Evolutionary conservation across 2,329 filamentous ascomycete species (phyloP).

Genomic region (Fusarium nisikadoi): DNA sequence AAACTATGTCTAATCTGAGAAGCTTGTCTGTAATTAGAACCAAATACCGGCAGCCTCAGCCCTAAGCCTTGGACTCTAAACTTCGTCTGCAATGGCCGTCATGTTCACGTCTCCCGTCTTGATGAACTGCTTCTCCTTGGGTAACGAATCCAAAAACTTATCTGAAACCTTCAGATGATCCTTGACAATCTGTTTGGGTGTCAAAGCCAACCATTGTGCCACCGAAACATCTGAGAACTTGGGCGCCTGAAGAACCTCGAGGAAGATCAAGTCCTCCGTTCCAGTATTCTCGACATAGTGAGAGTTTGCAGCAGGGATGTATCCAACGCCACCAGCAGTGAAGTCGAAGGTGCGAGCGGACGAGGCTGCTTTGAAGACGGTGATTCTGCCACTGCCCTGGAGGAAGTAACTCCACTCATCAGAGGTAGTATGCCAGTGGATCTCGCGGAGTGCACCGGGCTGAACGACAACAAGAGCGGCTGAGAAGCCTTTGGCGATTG

Average conservation of each 20-base stretch:
- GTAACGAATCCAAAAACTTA: constrained; percentile 8
- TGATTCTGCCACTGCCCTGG: constrained; percentile 7
- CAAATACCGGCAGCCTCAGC: too few relatives aligned
- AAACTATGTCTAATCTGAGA: not conserved
- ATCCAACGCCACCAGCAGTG: constrained; percentile 8
- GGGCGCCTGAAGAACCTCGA: constrained; percentile 13
- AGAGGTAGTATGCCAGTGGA: constrained; percentile 19
- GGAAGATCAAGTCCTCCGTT: constrained; percentile 8
- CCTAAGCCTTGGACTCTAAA: not conserved
- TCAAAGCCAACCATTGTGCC: constrained; percentile 15
- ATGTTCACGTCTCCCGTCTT: constrained; percentile 1
- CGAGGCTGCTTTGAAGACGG: constrained; percentile 4
- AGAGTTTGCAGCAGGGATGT: constrained; percentile 9
- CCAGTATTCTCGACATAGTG: constrained; percentile 22
- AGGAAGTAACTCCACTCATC: constrained; percentile 22
- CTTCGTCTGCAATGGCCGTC: not conserved
- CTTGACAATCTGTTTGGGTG: constrained; percentile 11
- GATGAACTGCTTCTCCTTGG: constrained; percentile 16
- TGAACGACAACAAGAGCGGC: constrained; percentile 7
- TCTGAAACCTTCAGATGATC: constrained; percentile 16
- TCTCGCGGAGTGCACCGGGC: constrained; percentile 8
- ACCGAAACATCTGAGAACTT: constrained; percentile 18
- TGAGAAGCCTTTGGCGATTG: constrained; percentile 5
- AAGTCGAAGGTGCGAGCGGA: constrained; percentile 11
- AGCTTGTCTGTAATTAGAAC: too few relatives aligned